Base-by-base conservation (phyloP, 495 filamentous ascomycete genomes). In the Parathielavia appendiculata region DNA sequence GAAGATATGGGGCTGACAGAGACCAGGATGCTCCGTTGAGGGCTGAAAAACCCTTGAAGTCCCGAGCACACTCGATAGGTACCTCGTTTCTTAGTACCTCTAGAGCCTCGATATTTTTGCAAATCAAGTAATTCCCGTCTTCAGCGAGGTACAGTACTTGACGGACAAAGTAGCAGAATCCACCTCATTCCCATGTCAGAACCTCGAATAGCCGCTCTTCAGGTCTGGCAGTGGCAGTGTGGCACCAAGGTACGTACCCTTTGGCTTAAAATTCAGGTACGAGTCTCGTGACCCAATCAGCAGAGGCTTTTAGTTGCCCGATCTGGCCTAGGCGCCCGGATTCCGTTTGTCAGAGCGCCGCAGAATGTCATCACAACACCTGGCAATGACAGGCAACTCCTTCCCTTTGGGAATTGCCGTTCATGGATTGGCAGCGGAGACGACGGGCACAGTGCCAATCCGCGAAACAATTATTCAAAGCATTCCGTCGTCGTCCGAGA, bases 201-300 rank as follows among this genome's bases (percentile, higher is more conserved):
- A 64, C 68, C 68, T 70, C 55, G 57, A 70, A 70, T 70, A 70
- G 56, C 68, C 68, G 68, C 60, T 58, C 57, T 47, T 19, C 22
- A 19, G 30, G 49, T n/a, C 36, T 49, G 43, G 57, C 51, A 63
- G 54, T 60, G 39, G 56, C 43, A 50, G 52, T 22, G 40, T 40
- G 55, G 50, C 40, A 49, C 19, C 30, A 41, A 20, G 62, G 59
- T 54, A 62, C 56, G 53, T 38, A 51, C 47, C 41, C 30, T 35
- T 20, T 46, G 54, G 45, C 51, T 48, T n/a, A n/a, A 39, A 39
- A 48, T 65, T 66, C 65, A 71, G 69, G 67, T 65, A 71, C 69
- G 49, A 55, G 36, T 54, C 64, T 51, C 59, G 66, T 69, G 68
- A 71, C 64, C 68, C 65, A 71, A 68, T 68, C 63, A 71, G 63